Percentiles rank a stretch among this genome's conserved stretches.
Conservation (phyloP, 2,329 filamentous ascomycete species). For the Lasiodiplodia gonubiensis region DNA sequence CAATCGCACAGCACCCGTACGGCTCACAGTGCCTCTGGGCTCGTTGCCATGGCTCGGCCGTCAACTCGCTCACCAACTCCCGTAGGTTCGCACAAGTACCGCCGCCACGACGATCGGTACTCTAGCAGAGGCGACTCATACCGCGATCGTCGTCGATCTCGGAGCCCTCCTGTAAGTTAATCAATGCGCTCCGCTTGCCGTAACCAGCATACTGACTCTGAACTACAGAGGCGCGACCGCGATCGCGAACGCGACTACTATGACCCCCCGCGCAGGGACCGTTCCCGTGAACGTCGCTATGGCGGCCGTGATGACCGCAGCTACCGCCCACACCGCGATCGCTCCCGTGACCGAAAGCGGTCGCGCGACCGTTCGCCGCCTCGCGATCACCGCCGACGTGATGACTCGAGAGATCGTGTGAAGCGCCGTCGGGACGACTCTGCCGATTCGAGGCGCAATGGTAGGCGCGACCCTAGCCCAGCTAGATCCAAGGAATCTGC, state of each 20-base stretch:
- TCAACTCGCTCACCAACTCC: slow-evolving; percentile 80
- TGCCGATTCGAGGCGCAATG: slow-evolving; percentile 34
- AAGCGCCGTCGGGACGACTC: slow-evolving; percentile 71
- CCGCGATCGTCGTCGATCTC: slow-evolving; percentile 60
- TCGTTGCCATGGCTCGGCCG: slow-evolving; percentile 33
- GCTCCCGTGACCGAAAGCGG: slow-evolving; percentile 68
- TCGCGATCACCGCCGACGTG: slow-evolving; percentile 66
- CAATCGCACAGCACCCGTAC: slow-evolving; percentile 24
- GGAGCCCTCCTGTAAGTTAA: slow-evolving; percentile 63
- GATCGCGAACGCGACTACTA: slow-evolving; percentile 31
- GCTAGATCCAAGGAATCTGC: slow-evolving; percentile 28
- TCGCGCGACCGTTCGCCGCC: slow-evolving; percentile 62
- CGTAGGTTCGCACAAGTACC: slow-evolving; percentile 79
- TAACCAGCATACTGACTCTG: neutral
- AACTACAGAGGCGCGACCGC: slow-evolving; percentile 20
- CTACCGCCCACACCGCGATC: slow-evolving; percentile 66
- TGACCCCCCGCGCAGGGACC: slow-evolving; percentile 68
- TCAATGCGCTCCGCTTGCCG: slow-evolving; percentile 27
- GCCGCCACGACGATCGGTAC: slow-evolving; percentile 39
- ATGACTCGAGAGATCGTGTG: slow-evolving; percentile 72
- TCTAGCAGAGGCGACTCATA: slow-evolving; percentile 43
- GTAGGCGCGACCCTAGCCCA: slow-evolving; percentile 36
- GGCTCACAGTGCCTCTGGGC: slow-evolving; percentile 29
- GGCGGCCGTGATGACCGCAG: slow-evolving; percentile 70
- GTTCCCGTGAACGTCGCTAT: slow-evolving; percentile 58